These are phyloP conservation scores for Sugiyamaella smithiae DNA, from an alignment of 805 yeast genomes.

Conservation along the genomic window DNA sequence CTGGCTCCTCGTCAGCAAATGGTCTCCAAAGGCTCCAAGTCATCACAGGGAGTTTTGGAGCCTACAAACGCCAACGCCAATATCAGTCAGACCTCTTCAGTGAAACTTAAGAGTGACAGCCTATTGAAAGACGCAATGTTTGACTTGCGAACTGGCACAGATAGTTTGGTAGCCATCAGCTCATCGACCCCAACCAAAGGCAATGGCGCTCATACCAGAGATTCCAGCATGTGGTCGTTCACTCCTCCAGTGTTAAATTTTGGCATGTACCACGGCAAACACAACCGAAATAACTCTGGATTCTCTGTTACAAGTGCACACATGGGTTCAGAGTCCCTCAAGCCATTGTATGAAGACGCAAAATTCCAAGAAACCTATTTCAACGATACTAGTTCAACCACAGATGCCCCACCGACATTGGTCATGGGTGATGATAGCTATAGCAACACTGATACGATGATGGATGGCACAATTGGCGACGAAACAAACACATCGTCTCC, in stretches of 20 bases:
- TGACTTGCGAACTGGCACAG: background rate
- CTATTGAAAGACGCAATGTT: background rate
- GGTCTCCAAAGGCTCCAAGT: too few species aligned
- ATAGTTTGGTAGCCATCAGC: background rate
- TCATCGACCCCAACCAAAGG: background rate
- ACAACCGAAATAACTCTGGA: background rate
- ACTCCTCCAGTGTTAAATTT: background rate
- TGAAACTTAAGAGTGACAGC: background rate
- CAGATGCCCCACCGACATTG: background rate
- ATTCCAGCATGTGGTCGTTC: background rate
- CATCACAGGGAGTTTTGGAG: background rate
- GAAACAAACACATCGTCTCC: background rate
- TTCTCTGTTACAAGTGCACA: background rate
- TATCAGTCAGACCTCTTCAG: background rate
- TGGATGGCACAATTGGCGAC: background rate
- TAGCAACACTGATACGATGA: background rate
- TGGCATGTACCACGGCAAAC: background rate
- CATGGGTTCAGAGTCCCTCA: background rate
- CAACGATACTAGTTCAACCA: background rate
- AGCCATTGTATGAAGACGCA: constrained; percentile 6
- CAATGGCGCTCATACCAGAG: background rate
- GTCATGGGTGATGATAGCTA: background rate
- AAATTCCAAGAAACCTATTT: constrained; percentile 2
- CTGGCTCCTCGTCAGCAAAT: too few species aligned
- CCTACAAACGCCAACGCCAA: background rate